Percentiles rank a stretch among this genome's conserved stretches.
These are phyloP conservation scores for Phytophthora sansomeana DNA, from an alignment of 352 stramenopile genomes.

Conservation along the genomic window DNA sequence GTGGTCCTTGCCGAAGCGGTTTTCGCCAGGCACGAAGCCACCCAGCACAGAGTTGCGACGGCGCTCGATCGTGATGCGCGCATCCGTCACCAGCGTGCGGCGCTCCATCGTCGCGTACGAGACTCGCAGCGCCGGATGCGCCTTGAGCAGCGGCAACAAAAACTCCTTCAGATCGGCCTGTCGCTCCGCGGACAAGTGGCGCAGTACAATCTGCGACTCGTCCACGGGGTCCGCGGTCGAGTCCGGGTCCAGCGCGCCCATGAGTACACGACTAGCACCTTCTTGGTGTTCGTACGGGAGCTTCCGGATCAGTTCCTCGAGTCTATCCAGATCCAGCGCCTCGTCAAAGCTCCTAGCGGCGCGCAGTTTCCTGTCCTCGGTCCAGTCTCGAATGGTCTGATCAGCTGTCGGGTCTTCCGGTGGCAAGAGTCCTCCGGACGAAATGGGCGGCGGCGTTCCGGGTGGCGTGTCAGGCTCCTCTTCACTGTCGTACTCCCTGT, in stretches of 20 bases:
- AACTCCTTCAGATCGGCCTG: conserved; percentile 70
- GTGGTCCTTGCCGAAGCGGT: conserved; percentile 76
- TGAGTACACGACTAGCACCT: conserved; percentile 69
- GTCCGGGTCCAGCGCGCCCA: conserved; percentile 53
- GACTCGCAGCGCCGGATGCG: conserved; percentile 69
- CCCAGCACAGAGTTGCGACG: conserved; percentile 71
- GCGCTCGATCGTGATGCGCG: conserved; percentile 81
- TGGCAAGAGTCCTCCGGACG: conserved; percentile 55
- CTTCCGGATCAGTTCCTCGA: conserved; percentile 64
- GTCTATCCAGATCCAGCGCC: conserved; percentile 48
- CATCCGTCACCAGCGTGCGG: conserved; percentile 78
- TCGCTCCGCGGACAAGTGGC: conserved; percentile 54
- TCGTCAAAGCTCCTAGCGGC: conserved; percentile 45
- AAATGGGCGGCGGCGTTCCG: conserved; percentile 79
- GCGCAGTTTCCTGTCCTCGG: conserved; percentile 67
- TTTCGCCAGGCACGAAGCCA: conserved; percentile 56
- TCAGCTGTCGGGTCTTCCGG: conserved; percentile 59
- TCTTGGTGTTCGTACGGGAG: conserved; percentile 76
- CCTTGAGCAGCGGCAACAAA: conserved; percentile 76
- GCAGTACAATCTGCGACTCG: conserved; percentile 81
- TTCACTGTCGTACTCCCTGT: conserved; percentile 40
- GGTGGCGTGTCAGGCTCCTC: conserved; percentile 77
- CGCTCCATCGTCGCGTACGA: conserved; percentile 76
- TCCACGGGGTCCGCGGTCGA: conserved; percentile 47
- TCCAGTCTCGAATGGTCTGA: conserved; percentile 76